Evolutionary conservation across 495 filamentous ascomycete genomes (phyloP), one percentile per base, ranked within the genome.

Genomic region (Endocarpon pusillum): DNA sequence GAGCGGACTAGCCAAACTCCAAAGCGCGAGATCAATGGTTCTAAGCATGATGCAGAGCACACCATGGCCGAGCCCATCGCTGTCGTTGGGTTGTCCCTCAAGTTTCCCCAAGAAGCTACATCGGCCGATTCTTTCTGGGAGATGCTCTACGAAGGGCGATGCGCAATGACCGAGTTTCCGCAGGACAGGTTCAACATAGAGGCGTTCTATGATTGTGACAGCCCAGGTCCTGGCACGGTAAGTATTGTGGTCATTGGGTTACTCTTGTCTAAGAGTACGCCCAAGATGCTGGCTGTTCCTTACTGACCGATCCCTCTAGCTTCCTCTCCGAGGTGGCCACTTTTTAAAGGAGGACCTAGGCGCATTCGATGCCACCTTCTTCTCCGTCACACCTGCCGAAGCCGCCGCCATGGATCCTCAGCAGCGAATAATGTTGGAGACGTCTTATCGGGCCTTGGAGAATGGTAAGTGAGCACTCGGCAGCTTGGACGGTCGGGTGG

Each of bases 351-450:
- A 57, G 12, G 47, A 60, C 35, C 27, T 53, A 6, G 41, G 33
- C 2, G 26, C 24, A 1, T 67, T 64, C 30, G 61, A 65, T 42
- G 51, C 55, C 0, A 40, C 51, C 6, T 54, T 55, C 36, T 77
- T 74, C 52, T 57, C 53, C 33, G 59, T 73, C 40, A 54, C 51
- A 0, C 53, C 61, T 0, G 48, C 51, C 6, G 71, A 74, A 42
- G 68, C 69, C 3, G 55, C 53, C 15, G 57, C 64, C 19, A 70
- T 73, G 26, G 70, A 76, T 42, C 72, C 71, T 1, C 62, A 66
- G 47, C 67, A 71, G 29, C 53, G 70, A 11, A 39, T 69, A 29
- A 36, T 61, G 10, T 55, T 76, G 17, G 69, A 75, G 42, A 58
- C 59, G 5, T 57, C 66, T 3, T 75, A 70, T 40, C 62, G 66